A percentile compares a stretch with the other conserved stretches of the same genome.
Evolutionary conservation across 345 rosid genomes (phyloP).

Genomic region (Gossypium herbaceum): DNA sequence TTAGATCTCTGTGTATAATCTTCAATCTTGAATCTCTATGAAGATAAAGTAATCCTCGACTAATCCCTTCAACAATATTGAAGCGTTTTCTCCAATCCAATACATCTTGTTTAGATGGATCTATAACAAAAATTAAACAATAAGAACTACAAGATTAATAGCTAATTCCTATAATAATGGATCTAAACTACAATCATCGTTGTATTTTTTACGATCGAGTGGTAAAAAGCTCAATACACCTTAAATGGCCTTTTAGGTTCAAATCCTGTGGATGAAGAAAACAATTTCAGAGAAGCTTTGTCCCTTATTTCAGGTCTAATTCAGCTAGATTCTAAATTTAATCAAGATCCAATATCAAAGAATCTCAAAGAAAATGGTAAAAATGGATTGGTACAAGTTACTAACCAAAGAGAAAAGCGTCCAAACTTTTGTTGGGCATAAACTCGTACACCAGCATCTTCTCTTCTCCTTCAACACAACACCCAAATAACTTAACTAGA

Average conservation of each 20-base stretch:
- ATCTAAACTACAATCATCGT: too few relatives aligned
- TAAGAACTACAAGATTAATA: neutral
- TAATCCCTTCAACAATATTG: neutral
- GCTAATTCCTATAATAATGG: too few relatives aligned
- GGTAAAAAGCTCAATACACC: too few relatives aligned
- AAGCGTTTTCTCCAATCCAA: neutral
- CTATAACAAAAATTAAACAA: neutral
- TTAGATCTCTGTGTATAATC: constrained; percentile 34
- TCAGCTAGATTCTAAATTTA: too few relatives aligned
- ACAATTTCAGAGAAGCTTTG: too few relatives aligned
- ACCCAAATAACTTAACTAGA: constrained; percentile 33
- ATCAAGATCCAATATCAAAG: too few relatives aligned
- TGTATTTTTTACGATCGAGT: neutral
- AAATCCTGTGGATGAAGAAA: too few relatives aligned
- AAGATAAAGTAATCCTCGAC: neutral
- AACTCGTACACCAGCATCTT: constrained; percentile 33
- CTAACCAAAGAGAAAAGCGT: constrained; percentile 30
- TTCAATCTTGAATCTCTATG: constrained; percentile 24
- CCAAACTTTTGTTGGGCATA: constrained; percentile 34
- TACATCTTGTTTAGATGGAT: neutral
- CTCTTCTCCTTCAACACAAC: constrained; percentile 31
- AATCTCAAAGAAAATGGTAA: too few relatives aligned
- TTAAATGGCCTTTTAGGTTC: too few relatives aligned
- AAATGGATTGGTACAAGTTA: neutral
- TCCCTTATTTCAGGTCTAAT: too few relatives aligned